Evolutionary conservation across 306 rosid genomes (phyloP).

Genomic region (Luffa aegyptiaca): DNA sequence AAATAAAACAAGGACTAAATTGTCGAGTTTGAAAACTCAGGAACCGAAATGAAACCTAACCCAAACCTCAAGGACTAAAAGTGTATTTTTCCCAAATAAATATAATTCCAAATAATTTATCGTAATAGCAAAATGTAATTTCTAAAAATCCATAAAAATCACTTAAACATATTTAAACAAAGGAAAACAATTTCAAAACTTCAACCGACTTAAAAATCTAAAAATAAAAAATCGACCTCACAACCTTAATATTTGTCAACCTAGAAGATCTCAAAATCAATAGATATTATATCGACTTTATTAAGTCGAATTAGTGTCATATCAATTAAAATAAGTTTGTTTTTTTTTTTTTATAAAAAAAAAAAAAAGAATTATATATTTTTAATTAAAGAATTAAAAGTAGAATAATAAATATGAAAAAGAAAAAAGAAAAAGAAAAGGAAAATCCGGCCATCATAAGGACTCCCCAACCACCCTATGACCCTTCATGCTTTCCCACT

Average conservation of each 20-base stretch:
- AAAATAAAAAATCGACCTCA: not conserved
- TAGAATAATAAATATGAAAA: not conserved
- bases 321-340: not conserved
- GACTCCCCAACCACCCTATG: slow-evolving; percentile 6
- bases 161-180: not conserved
- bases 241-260: not conserved
- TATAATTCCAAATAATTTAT: no score
- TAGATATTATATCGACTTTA: not conserved
- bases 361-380: not conserved
- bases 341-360: not conserved
- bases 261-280: not conserved
- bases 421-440: not conserved
- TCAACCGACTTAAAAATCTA: not conserved
- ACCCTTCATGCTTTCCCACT: not conserved
- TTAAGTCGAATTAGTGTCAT: not conserved
- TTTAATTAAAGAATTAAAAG: not conserved
- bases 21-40: no score
- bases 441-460: not conserved
- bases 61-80: no score
- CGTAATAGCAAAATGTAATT: no score
- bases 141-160: no score
- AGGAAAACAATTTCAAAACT: not conserved
- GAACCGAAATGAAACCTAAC: no score
- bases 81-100: no score
- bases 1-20: no score